These are phyloP conservation scores for Peterozyma toletana DNA, from an alignment of 805 yeast species.

Conservation along the genomic window DNA sequence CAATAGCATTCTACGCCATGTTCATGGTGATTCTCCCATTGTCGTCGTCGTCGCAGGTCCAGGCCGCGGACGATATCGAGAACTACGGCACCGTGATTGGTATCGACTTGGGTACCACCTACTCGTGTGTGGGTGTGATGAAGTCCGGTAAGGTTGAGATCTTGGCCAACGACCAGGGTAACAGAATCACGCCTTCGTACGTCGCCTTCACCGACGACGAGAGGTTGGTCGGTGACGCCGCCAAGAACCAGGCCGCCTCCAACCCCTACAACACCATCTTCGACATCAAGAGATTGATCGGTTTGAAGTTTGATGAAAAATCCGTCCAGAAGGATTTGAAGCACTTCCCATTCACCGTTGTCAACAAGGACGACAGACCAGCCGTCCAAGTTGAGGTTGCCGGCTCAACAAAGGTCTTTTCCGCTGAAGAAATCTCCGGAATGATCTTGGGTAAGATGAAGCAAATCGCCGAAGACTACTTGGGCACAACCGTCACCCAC, in stretches of 20 bases:
- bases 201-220: constrained; percentile 95
- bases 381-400: constrained; percentile 79
- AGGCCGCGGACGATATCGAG: constrained; percentile 23
- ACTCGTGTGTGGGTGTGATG: constrained; percentile 93
- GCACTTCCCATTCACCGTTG: constrained; percentile 83
- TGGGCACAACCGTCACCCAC: constrained; percentile 78
- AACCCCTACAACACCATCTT: constrained; percentile 91
- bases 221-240: constrained; percentile 95
- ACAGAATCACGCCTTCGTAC: constrained; percentile 95
- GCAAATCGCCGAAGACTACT: constrained; percentile 84
- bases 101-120: constrained; percentile 95
- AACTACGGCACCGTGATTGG: constrained; percentile 69
- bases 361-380: constrained; percentile 81
- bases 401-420: constrained; percentile 80
- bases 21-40: constrained; percentile 10
- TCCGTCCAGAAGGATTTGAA: constrained; percentile 75
- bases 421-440: constrained; percentile 93
- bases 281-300: constrained; percentile 93
- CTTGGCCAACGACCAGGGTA: constrained; percentile 96
- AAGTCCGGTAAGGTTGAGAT: constrained; percentile 87
- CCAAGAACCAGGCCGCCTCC: constrained; percentile 97
- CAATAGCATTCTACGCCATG: constrained; percentile 10
- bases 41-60: not conserved
- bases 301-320: constrained; percentile 71
- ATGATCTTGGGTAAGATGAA: constrained; percentile 91